Percentiles rank a stretch among this genome's conserved stretches.
Evolutionary conservation across 768 basidiomycete species (phyloP).

Genomic region (Leccinellum luteum): DNA sequence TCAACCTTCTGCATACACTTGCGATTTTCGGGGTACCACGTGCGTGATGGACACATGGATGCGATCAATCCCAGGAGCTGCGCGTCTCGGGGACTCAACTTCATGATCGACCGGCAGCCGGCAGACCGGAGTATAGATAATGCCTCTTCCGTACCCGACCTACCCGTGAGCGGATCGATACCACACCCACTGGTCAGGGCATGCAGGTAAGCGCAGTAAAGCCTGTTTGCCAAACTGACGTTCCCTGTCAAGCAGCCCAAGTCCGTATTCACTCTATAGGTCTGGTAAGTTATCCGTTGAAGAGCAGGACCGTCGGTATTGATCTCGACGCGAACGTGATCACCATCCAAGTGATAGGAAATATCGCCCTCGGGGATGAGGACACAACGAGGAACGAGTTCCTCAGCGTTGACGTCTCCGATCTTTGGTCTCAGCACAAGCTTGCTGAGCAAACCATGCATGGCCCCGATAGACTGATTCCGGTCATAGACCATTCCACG

Average conservation of each 20-base stretch:
- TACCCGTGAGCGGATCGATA: slow-evolving; percentile 42
- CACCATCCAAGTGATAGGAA: slow-evolving; percentile 4
- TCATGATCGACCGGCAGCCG: slow-evolving; percentile 39
- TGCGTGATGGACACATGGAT: slow-evolving; percentile 33
- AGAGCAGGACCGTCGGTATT: background rate
- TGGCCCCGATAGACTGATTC: slow-evolving; percentile 40
- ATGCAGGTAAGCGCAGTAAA: slow-evolving; percentile 45
- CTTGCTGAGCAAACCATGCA: slow-evolving; percentile 42
- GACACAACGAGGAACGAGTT: slow-evolving; percentile 24
- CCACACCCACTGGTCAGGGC: slow-evolving; percentile 42
- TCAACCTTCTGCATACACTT: slow-evolving; percentile 39
- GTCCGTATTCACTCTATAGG: slow-evolving; percentile 30
- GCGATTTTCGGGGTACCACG: slow-evolving; percentile 39
- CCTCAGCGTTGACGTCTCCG: background rate
- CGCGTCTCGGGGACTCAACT: slow-evolving; percentile 28
- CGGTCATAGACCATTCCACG: slow-evolving; percentile 42
- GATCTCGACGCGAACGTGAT: slow-evolving; percentile 20
- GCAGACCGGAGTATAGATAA: slow-evolving; percentile 38
- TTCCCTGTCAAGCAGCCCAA: slow-evolving; percentile 31
- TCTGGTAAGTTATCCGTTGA: slow-evolving; percentile 20
- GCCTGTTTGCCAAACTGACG: slow-evolving; percentile 24
- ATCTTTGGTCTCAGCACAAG: slow-evolving; percentile 38
- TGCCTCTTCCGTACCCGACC: slow-evolving; percentile 45
- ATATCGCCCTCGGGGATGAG: slow-evolving; percentile 40
- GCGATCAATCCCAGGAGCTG: slow-evolving; percentile 34